Percentiles rank a stretch among this genome's conserved stretches.
Evolutionary conservation across 768 basidiomycete species (phyloP).

Genomic region (Russula sp.): DNA sequence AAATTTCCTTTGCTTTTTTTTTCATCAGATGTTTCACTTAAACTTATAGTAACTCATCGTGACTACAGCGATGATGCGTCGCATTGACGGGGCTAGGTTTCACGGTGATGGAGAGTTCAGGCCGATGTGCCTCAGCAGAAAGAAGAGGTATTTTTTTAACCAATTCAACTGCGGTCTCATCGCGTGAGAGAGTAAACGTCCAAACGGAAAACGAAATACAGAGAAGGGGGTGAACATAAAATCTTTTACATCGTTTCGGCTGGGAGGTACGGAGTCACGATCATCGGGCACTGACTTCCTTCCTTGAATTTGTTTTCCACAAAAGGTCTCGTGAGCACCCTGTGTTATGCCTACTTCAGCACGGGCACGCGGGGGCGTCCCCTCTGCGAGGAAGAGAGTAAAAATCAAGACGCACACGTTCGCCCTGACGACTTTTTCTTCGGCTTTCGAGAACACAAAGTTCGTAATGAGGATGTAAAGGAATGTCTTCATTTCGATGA

Average conservation of each 20-base stretch:
- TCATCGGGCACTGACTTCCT: conserved; percentile 21
- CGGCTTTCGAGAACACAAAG: conserved; percentile 70
- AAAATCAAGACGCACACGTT: conserved; percentile 46
- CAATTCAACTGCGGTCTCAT: no score
- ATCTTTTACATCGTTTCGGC: neutral
- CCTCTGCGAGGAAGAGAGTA: neutral
- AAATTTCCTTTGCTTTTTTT: no score
- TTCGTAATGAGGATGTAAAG: conserved; percentile 60
- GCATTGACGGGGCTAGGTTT: no score
- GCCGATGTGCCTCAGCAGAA: no score
- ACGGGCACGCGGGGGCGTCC: no score
- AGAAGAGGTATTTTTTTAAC: no score
- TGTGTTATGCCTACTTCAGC: neutral
- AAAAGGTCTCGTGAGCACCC: conserved; percentile 21
- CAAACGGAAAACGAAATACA: neutral
- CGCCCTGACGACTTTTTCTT: conserved; percentile 65
- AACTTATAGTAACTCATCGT: no score
- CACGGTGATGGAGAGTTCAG: no score
- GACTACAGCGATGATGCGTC: no score
- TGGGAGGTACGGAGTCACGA: conserved; percentile 10
- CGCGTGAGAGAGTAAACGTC: no score
- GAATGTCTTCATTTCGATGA: conserved; percentile 79
- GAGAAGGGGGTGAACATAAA: neutral
- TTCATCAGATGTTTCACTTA: no score
- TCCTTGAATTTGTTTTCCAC: conserved; percentile 13